A percentile compares a stretch with the other conserved stretches of the same genome.
These are phyloP conservation scores for Populus tremula DNA, from an alignment of 345 rosid genomes.

Conservation along the genomic window DNA sequence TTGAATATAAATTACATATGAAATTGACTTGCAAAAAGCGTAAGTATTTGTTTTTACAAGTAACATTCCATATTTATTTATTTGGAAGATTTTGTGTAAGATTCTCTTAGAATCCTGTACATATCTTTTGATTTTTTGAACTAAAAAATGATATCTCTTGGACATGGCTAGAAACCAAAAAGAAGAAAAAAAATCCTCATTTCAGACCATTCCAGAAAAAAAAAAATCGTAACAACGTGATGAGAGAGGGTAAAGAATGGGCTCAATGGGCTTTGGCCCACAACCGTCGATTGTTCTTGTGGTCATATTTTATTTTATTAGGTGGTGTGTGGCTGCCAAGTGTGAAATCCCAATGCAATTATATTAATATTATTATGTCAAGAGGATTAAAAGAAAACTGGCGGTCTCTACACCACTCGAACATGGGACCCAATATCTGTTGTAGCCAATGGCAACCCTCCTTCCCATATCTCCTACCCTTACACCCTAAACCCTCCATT, in stretches of 20 bases:
- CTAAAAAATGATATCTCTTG: no score
- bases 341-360: neutral
- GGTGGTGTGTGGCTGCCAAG: constrained; percentile 4
- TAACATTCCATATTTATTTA: no score
- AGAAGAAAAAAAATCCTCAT: no score
- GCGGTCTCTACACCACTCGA: constrained; percentile 47
- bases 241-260: neutral
- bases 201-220: no score
- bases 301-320: neutral
- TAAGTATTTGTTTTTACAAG: no score
- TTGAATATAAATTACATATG: no score
- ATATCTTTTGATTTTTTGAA: no score
- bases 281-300: neutral
- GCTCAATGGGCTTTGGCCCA: neutral
- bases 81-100: no score
- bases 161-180: no score
- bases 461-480: constrained; percentile 47
- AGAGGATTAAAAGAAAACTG: neutral
- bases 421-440: constrained; percentile 46
- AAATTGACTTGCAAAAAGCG: no score
- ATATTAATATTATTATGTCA: neutral
- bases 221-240: neutral
- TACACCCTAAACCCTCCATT: neutral
- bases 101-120: no score
- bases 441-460: constrained; percentile 50